A percentile compares a stretch with the other conserved stretches of the same genome.
Evolutionary conservation across 2,329 filamentous ascomycete species (phyloP).

Genomic region (Ciborinia camelliae): DNA sequence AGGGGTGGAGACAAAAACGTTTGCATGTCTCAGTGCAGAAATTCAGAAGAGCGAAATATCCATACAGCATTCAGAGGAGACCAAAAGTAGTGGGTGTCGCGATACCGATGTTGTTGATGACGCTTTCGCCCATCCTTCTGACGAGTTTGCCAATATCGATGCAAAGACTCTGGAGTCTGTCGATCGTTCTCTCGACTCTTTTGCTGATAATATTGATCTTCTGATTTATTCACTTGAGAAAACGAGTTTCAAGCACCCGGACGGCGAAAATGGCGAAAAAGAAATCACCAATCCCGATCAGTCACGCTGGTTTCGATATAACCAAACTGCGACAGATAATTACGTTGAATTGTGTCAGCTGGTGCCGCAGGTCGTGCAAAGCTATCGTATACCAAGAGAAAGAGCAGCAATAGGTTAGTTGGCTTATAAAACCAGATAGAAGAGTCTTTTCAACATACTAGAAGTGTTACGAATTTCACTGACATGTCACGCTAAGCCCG

Average conservation of each 20-base stretch:
- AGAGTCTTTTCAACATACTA: no score
- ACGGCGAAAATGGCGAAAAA: accelerated
- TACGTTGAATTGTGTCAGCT: background rate
- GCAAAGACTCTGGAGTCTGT: background rate
- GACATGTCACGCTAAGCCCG: background rate
- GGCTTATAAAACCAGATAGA: background rate
- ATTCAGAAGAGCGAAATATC: background rate
- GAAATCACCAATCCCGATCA: background rate
- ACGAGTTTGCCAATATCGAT: background rate
- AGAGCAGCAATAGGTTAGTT: background rate
- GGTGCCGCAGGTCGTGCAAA: background rate
- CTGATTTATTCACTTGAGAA: background rate
- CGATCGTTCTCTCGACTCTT: background rate
- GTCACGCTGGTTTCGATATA: background rate
- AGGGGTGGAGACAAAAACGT: background rate
- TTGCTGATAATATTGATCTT: background rate
- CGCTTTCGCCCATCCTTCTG: background rate
- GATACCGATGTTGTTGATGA: background rate
- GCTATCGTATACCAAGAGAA: background rate
- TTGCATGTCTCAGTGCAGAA: background rate
- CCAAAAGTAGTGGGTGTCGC: background rate
- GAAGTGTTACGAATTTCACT: background rate
- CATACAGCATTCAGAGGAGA: background rate
- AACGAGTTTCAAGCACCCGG: background rate
- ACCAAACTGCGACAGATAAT: background rate